Evolutionary conservation across 257 asterid genomes (phyloP), one percentile per base, ranked within the genome.

Genomic region (Henckelia pumila): DNA sequence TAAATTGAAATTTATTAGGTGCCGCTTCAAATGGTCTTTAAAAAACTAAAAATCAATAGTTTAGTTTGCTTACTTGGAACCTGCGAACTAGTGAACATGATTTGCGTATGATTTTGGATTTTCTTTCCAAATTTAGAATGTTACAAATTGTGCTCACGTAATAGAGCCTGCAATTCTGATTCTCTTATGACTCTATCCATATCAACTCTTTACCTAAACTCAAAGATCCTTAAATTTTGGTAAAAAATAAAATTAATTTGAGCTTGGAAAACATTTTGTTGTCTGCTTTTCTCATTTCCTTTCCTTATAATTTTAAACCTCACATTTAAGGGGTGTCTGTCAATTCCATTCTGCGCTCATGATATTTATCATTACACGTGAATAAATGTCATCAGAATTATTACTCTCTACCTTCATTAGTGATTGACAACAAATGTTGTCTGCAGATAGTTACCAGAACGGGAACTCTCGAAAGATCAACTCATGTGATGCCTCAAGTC

Each of bases 61-160:
- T 70, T 47, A 8, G 16, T 69, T 76, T 63, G 76, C 72, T 60
- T 57, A 55, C 59, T 30, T 56, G 64, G 66, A 57, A 22, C 28
- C 50, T 56, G 55, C 52, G 22, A 70, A 44, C n/a, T 40, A 14
- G 56, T 56, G 19, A 62, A 55, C 68, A 37, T 50, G 55, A 61
- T 64, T 30, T 57, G 13, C 1, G 25, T 24, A 11, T 47, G 63
- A 49, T 69, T 70, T 58, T 58, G 53, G 55, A 44, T 33, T 62
- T 67, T 19, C 16, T 59, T 70, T 69, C 80, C 70, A 70, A 62
- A 63, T 69, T 70, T 77, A 60, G 83, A 70, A 47, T 61, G 11
- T 24, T 20, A 21, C 32, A 23, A 50, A 25, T 13, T 68, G 61
- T 66, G 49, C 23, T 59, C 60, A 63, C 67, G 33, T 74, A 78